A percentile compares a stretch with the other conserved stretches of the same genome.
Evolutionary conservation across 345 rosid genomes (phyloP).

Genomic region (Atalantia buxifolia): DNA sequence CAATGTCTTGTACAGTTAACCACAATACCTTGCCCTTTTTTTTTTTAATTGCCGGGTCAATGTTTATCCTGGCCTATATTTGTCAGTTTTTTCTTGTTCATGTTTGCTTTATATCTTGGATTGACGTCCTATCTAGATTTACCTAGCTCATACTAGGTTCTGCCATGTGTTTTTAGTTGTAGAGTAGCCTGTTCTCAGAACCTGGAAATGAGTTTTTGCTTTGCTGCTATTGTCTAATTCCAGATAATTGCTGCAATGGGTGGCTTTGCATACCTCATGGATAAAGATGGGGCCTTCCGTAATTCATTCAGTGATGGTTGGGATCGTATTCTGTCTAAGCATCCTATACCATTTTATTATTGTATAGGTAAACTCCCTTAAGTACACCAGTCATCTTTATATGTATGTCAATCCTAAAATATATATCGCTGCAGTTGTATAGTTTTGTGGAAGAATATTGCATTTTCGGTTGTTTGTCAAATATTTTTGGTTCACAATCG

Average conservation of each 20-base stretch:
- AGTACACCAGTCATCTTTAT: neutral
- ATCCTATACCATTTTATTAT: slow-evolving; percentile 92
- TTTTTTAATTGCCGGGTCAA: neutral
- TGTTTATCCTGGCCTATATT: neutral
- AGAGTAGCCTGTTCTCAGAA: neutral
- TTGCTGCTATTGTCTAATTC: slow-evolving; percentile 8
- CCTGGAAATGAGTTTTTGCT: neutral
- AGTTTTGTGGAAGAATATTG: neutral
- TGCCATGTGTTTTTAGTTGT: neutral
- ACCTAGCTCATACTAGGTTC: neutral
- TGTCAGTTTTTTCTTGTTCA: neutral
- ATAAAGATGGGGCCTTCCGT: slow-evolving; percentile 87
- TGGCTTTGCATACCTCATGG: slow-evolving; percentile 84
- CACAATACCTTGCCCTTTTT: too few species aligned
- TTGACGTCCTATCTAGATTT: neutral
- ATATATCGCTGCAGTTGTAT: neutral
- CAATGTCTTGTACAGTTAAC: neutral
- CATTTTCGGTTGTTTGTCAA: slow-evolving; percentile 8
- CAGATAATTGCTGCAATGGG: slow-evolving; percentile 77
- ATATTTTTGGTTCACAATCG: neutral
- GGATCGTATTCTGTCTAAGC: slow-evolving; percentile 88
- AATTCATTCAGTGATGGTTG: slow-evolving; percentile 91
- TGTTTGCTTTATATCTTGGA: neutral
- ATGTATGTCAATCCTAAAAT: neutral
- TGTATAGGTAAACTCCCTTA: slow-evolving; percentile 61